phyloP scores from a whole-genome alignment of 805 yeast species.

The Ogataea paraovalis region DNA sequence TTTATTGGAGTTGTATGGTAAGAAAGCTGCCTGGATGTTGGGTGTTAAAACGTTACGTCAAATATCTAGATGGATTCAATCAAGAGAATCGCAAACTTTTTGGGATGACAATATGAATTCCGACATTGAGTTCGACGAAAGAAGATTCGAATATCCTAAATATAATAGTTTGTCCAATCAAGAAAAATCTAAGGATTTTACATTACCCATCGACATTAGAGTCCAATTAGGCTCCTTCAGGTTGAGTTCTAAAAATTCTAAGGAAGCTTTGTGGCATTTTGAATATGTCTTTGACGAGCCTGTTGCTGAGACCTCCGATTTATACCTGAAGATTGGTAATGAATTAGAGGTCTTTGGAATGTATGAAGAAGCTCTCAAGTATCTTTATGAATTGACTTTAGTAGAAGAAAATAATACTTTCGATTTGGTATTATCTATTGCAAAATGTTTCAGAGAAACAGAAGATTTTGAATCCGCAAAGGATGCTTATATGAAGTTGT shows the following conservation, averaged over 20 bases:
- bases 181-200: constrained; percentile 39
- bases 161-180: constrained; percentile 38
- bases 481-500: constrained; percentile 49
- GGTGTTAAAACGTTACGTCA: constrained; percentile 65
- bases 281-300: constrained; percentile 49
- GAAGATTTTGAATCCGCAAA: constrained; percentile 67
- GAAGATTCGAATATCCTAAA: constrained; percentile 49
- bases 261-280: constrained; percentile 75
- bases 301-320: constrained; percentile 62
- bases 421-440: constrained; percentile 58
- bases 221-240: constrained; percentile 75
- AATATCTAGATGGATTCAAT: constrained; percentile 80
- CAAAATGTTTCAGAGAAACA: constrained; percentile 70
- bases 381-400: constrained; percentile 53
- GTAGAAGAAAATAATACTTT: constrained; percentile 48
- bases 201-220: constrained; percentile 83
- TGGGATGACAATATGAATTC: constrained; percentile 58
- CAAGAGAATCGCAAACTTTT: constrained; percentile 56
- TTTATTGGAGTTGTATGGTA: constrained; percentile 72
- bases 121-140: constrained; percentile 81
- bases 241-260: constrained; percentile 54
- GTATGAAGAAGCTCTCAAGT: constrained; percentile 71
- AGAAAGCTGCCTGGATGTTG: constrained; percentile 56
- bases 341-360: constrained; percentile 65
- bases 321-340: constrained; percentile 72